Conservation (phyloP, 2,329 filamentous ascomycete genomes). For the Fusarium luffae region DNA sequence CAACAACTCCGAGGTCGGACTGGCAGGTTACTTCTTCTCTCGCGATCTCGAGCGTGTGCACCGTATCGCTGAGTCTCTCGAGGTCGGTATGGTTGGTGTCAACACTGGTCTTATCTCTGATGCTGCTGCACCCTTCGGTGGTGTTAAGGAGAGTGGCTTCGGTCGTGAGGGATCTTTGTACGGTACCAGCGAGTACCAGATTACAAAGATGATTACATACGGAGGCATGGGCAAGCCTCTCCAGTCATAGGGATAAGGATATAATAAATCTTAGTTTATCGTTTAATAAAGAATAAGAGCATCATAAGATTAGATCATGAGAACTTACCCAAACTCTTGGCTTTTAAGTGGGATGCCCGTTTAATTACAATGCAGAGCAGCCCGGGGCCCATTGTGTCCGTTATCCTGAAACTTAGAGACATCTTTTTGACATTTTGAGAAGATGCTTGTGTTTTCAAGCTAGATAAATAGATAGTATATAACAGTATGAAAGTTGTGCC, state of each 20-base stretch:
- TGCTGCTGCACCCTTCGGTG: conserved; percentile 74
- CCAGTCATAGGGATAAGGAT: conserved; percentile 48
- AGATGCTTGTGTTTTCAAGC: background rate
- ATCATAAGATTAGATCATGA: no score
- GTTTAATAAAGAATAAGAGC: conserved; percentile 4
- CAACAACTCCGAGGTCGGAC: conserved; percentile 84
- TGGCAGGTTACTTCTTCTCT: conserved; percentile 95
- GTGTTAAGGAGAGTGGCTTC: conserved; percentile 85
- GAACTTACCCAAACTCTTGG: no score
- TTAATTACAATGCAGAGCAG: background rate
- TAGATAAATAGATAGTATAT: background rate
- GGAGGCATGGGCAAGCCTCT: conserved; percentile 67
- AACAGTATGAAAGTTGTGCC: conserved; percentile 11
- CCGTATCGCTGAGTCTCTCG: conserved; percentile 74
- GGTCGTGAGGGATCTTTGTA: conserved; percentile 82
- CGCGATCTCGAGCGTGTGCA: conserved; percentile 68
- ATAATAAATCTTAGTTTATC: background rate
- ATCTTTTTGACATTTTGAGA: background rate
- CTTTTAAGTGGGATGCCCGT: no score
- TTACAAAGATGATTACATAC: conserved; percentile 73
- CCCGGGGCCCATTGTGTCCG: background rate
- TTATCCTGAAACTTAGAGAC: background rate
- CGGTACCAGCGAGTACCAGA: conserved; percentile 79
- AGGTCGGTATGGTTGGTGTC: conserved; percentile 89
- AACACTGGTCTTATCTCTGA: conserved; percentile 78